These are phyloP conservation scores for Pugionium dolabratum DNA, from an alignment of 345 rosid species.

Conservation along the genomic window DNA sequence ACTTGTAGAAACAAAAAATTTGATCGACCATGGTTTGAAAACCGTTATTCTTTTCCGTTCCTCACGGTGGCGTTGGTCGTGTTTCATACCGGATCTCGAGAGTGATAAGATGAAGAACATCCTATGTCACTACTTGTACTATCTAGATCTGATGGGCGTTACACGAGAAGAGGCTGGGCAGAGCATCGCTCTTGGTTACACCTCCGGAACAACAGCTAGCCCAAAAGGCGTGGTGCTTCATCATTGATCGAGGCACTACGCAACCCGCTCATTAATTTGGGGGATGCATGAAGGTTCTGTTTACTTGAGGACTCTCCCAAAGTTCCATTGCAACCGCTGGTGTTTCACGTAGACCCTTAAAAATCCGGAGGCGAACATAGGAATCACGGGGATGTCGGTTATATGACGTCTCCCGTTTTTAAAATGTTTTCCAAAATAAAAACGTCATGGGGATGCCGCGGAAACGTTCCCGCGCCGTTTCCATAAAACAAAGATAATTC, in stretches of 20 bases:
- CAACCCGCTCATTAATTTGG: conserved; percentile 58
- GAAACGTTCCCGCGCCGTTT: too few species aligned
- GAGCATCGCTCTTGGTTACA: conserved; percentile 88
- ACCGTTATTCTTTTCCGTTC: conserved; percentile 20
- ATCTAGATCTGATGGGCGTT: conserved; percentile 81
- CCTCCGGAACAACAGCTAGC: conserved; percentile 94
- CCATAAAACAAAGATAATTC: too few species aligned
- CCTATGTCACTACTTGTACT: conserved; percentile 66
- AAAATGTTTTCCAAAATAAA: too few species aligned
- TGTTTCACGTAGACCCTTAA: conserved; percentile 74
- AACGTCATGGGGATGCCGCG: too few species aligned
- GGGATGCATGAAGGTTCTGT: conserved; percentile 85
- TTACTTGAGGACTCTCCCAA: conserved; percentile 94
- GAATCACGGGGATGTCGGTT: too few species aligned
- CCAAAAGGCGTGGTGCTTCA: conserved; percentile 88
- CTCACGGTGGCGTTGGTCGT: conserved; percentile 27
- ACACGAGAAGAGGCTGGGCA: conserved; percentile 97
- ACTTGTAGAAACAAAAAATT: background rate
- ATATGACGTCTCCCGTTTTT: too few species aligned
- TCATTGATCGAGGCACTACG: conserved; percentile 68
- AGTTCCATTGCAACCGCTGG: conserved; percentile 97
- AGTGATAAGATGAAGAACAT: conserved; percentile 60
- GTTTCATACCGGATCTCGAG: conserved; percentile 20
- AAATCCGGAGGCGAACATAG: too few species aligned
- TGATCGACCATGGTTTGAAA: conserved; percentile 45